Base-by-base conservation (phyloP, 106 monocot genomes). In the Xerophyta viscosa region DNA sequence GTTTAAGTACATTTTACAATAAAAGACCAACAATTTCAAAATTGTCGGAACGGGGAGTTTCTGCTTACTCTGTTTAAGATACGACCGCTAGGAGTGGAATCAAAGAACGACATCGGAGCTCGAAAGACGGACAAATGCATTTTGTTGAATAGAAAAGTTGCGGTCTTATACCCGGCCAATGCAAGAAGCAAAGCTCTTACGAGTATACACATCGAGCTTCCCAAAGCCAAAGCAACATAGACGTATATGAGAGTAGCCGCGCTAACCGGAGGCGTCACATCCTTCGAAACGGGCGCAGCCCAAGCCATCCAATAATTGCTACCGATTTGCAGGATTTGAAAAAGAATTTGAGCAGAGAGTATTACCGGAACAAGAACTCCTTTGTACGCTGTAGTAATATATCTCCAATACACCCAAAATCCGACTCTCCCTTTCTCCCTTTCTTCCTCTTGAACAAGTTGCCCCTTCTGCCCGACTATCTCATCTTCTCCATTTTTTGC, bases 261-360 rank as follows among this genome's bases (percentile, higher is more conserved):
- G 41, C 48, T 79, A 4, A 96, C 84, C 14, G 76, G 88, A 75
- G 94, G 59, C 26, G 60, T 57, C 0, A 36, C 30, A 49, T 68
- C 85, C 64, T 77, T 66, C 0, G 88, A 75, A 6, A 64, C 70
- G 0, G 88, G 88, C 18, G 82, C 43, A 37, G 88, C 92, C 92
- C 86, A 86, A 2, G 92, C 76, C 82, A 92, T 86, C 86, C 92
- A 92, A 52, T 86, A 92, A 63, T 96, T 76, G 61, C 84, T 96
- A 27, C 54, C 96, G 17, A 96, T 88, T 43, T 88, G 75, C 59
- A 88, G 71, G 22, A 61, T 19, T 68, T 85, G 78, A 63, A 85
- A 96, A 37, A 76, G 54, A 48, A 82, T 71, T 63, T 96, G 88
- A 2, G 81, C 74, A 8, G 78, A 45, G 23, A 96, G 14, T 60